Conservation (phyloP, 768 basidiomycete genomes). For the Udeniomyces megalosporus region DNA sequence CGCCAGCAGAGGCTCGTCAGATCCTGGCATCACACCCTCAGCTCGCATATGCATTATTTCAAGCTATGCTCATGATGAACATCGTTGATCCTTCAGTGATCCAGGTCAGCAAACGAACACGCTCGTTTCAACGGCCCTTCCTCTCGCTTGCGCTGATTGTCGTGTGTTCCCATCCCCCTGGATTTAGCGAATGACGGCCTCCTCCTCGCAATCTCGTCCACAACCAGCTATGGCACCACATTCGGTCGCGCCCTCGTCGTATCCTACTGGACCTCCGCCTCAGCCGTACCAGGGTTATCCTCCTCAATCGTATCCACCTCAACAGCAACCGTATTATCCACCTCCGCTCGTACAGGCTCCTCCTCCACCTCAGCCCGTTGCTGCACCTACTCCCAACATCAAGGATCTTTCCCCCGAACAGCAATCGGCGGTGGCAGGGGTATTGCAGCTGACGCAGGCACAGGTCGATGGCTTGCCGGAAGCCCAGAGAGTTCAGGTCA, state of each 20-base stretch:
- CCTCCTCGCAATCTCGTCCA: slow-evolving; percentile 22
- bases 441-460: slow-evolving; percentile 59
- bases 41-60: slow-evolving; percentile 88
- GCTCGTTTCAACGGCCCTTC: slow-evolving; percentile 13
- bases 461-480: slow-evolving; percentile 71
- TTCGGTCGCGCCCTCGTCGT: slow-evolving; percentile 16
- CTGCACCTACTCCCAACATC: not conserved
- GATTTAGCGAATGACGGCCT: slow-evolving; percentile 20
- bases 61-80: slow-evolving; percentile 79
- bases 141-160: not conserved
- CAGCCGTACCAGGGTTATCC: slow-evolving; percentile 4
- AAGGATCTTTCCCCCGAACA: slow-evolving; percentile 16
- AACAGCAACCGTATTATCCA: not conserved
- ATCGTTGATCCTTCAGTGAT: slow-evolving; percentile 78
- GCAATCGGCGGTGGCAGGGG: slow-evolving; percentile 68
- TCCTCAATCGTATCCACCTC: not conserved
- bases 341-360: not conserved
- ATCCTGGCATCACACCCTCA: slow-evolving; percentile 75
- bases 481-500: slow-evolving; percentile 58
- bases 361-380: not conserved
- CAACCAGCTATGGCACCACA: too few species aligned
- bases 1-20: slow-evolving; percentile 72
- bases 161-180: not conserved
- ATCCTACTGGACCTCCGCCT: slow-evolving; percentile 21
- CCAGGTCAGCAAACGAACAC: slow-evolving; percentile 32